Evolutionary conservation across 768 basidiomycete genomes (phyloP), one percentile per base, ranked within the genome.

Genomic region (Mycena vitilis): DNA sequence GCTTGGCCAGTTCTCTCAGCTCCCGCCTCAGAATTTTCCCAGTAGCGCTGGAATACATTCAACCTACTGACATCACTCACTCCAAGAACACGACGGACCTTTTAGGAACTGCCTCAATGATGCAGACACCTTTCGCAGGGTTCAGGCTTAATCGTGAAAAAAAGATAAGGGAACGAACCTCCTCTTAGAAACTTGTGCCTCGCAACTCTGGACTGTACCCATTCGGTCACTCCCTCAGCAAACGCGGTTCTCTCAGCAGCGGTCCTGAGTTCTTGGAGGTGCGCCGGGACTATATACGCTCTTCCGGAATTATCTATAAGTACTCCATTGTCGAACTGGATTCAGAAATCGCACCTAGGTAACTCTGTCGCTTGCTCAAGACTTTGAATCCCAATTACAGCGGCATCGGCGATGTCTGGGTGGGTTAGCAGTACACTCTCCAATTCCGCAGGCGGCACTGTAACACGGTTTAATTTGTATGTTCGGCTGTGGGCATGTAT

Each of bases 371-470:
- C 87, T 58, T 89, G 81, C 36, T 80, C 79, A 12, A 82, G 78
- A 63, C 77, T 78, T 7, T 84, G 80, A 0, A 92, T 73, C 3
- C 91, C 90, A 48, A 93, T 87, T 20, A 94, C 92, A 8, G 86
- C 91, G 2, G 81, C 84, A 70, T 94, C 92, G 1, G 83, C 86
- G 12, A 94, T 80, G 0, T 85, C 81, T 0, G 86, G 84, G 69
- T 91, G 88, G 37, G 84, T 84, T 7, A 92, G 79, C 0, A 93
- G 82, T 0, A 91, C 72, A 37, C 83, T 80, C 74, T 93, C 91
- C 3, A 93, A 80, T 69, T 92, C 91, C 5, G 91, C 90, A 0
- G 91, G 92, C 5, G 91, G 84, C 22, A 93, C 91, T 78, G 40
- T 16, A 42, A 11, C 30, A 30, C 2, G 30, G 30, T 30, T 30